Percentiles rank a stretch among this genome's conserved stretches.
These are phyloP conservation scores for Sungouiozyma intestinalis DNA, from an alignment of 805 yeast species.

Conservation along the genomic window DNA sequence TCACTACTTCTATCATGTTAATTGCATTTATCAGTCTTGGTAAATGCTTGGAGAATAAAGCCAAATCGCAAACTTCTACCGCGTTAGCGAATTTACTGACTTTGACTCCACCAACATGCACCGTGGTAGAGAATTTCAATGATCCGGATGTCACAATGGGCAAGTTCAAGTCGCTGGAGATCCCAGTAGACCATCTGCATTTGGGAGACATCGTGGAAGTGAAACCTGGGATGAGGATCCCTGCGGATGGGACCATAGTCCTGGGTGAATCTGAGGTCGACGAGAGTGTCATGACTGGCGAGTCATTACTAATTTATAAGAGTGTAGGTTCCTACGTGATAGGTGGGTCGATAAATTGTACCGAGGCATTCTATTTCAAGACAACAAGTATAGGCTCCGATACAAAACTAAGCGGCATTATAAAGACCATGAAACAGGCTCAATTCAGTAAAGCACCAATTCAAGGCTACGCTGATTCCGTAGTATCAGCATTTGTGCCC, in stretches of 20 bases:
- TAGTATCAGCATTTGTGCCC: constrained; percentile 83
- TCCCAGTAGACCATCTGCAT: constrained; percentile 74
- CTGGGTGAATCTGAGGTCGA: constrained; percentile 76
- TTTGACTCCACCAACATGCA: constrained; percentile 68
- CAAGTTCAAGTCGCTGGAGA: constrained; percentile 11
- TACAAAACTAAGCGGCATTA: constrained; percentile 82
- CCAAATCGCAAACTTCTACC: constrained; percentile 87
- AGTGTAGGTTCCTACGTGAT: constrained; percentile 49
- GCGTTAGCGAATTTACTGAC: constrained; percentile 76
- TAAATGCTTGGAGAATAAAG: constrained; percentile 81
- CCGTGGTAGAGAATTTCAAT: constrained; percentile 34
- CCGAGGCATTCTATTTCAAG: constrained; percentile 56
- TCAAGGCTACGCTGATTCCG: constrained; percentile 75
- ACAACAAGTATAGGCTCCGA: constrained; percentile 69
- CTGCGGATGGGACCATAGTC: constrained; percentile 81
- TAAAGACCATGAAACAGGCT: constrained; percentile 76
- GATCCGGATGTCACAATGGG: neutral
- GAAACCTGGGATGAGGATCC: constrained; percentile 78
- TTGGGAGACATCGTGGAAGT: constrained; percentile 65
- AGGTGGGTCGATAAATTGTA: constrained; percentile 88
- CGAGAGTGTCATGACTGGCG: constrained; percentile 90
- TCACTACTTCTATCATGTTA: constrained; percentile 83
- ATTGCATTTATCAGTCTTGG: constrained; percentile 79
- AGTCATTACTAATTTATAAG: constrained; percentile 67
- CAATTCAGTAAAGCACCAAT: constrained; percentile 85